A percentile compares a stretch with the other conserved stretches of the same genome.
phyloP scores from a whole-genome alignment of 257 asterid species.

The Knoxia roxburghii region DNA sequence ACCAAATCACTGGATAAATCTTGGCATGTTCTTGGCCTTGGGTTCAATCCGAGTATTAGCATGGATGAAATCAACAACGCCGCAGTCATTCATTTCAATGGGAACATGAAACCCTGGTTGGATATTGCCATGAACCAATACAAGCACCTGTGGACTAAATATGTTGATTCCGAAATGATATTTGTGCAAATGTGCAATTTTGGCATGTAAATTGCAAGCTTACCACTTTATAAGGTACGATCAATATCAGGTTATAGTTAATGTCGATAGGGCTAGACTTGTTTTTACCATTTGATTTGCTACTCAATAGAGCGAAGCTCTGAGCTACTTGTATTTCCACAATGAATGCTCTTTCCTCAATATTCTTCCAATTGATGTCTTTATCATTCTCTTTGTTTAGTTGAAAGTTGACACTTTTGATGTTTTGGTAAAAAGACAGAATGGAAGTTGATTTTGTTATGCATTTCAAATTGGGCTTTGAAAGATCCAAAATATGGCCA shows the following conservation, averaged over 20 bases:
- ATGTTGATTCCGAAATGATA: constrained; percentile 86
- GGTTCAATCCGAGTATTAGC: constrained; percentile 89
- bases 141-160: constrained; percentile 92
- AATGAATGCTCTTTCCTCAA: constrained; percentile 8
- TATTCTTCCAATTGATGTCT: constrained; percentile 25
- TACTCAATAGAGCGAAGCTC: constrained; percentile 43
- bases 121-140: constrained; percentile 92
- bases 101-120: constrained; percentile 99
- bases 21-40: constrained; percentile 93
- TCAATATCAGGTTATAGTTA: constrained; percentile 19
- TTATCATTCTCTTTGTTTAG: constrained; percentile 5
- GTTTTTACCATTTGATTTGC: constrained; percentile 18
- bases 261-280: constrained; percentile 22
- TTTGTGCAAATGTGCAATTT: constrained; percentile 97
- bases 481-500: background rate
- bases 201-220: constrained; percentile 55
- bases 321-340: constrained; percentile 24
- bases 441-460: background rate
- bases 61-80: constrained; percentile 87
- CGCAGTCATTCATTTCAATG: constrained; percentile 91
- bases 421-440: constrained; percentile 11
- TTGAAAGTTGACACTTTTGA: background rate
- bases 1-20: constrained; percentile 87
- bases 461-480: background rate
- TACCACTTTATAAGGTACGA: constrained; percentile 23